Evolutionary conservation across 768 basidiomycete genomes (phyloP).

Genomic region (Termitomyces sp.): DNA sequence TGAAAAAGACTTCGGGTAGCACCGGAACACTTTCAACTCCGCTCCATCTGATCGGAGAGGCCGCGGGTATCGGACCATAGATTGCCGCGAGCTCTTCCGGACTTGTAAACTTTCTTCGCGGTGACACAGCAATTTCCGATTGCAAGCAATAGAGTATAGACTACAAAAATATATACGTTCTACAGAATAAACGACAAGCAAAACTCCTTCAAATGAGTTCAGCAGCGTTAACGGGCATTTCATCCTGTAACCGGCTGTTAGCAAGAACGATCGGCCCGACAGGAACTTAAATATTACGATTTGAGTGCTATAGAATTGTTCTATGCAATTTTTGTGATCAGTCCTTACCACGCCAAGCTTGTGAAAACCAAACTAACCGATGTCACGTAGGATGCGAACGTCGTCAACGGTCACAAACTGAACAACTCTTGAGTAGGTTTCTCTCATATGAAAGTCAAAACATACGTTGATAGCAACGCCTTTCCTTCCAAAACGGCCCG

Average conservation of each 20-base stretch:
- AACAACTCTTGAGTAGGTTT: conserved; percentile 12
- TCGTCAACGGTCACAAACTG: conserved; percentile 95
- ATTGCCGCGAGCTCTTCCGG: background rate
- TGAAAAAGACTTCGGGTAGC: conserved; percentile 42
- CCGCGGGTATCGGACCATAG: conserved; percentile 6
- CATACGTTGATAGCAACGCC: conserved; percentile 98
- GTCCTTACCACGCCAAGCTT: conserved; percentile 8
- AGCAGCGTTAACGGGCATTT: conserved; percentile 98
- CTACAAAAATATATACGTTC: conserved; percentile 13
- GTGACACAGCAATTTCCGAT: background rate
- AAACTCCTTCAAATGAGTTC: conserved; percentile 73
- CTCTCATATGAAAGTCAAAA: conserved; percentile 9
- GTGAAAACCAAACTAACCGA: conserved; percentile 44
- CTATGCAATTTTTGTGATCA: conserved; percentile 28
- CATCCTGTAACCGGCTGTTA: conserved; percentile 54
- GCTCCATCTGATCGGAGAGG: conserved; percentile 22
- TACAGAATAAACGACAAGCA: conserved; percentile 7
- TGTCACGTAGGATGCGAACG: conserved; percentile 94
- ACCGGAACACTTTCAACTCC: conserved; percentile 43
- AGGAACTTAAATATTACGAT: conserved; percentile 48
- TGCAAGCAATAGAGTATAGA: conserved; percentile 11
- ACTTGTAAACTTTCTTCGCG: background rate
- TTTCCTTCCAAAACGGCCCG: conserved; percentile 97
- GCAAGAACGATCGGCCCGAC: conserved; percentile 8
- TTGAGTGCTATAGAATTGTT: conserved; percentile 96